Evolutionary conservation across 768 basidiomycete genomes (phyloP).

Genomic region (Hypsizygus marmoreus): DNA sequence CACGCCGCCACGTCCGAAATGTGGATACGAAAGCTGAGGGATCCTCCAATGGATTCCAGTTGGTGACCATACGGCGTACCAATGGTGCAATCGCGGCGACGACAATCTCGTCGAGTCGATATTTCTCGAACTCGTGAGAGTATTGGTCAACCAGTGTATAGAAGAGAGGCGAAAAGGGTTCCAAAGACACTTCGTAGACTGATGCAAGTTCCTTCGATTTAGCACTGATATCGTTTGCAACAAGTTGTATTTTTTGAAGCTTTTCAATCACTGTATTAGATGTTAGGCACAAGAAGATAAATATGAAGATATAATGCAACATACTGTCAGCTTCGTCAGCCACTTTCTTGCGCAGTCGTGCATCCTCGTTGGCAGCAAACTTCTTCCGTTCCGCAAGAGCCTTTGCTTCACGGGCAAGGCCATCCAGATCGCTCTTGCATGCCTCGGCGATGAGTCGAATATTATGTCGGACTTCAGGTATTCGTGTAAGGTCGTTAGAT

Average conservation of each 20-base stretch:
- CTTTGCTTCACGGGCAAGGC: conserved; percentile 88
- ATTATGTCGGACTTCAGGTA: conserved; percentile 98
- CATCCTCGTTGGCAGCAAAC: conserved; percentile 70
- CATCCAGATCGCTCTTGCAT: conserved; percentile 83
- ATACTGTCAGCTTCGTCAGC: conserved; percentile 77
- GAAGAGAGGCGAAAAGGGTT: conserved; percentile 72
- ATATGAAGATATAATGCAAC: conserved; percentile 24
- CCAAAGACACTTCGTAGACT: conserved; percentile 70
- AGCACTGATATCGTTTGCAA: conserved; percentile 69
- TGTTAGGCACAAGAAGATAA: conserved; percentile 6
- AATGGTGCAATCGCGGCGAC: conserved; percentile 89
- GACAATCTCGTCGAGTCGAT: conserved; percentile 87
- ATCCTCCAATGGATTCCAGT: conserved; percentile 86
- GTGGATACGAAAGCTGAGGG: conserved; percentile 64
- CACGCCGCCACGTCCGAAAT: conserved; percentile 71
- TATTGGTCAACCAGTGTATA: conserved; percentile 72
- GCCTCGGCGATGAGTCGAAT: conserved; percentile 82
- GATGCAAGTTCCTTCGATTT: conserved; percentile 66
- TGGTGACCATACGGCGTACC: conserved; percentile 69
- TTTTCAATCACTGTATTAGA: conserved; percentile 74
- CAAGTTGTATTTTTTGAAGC: conserved; percentile 73
- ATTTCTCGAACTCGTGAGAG: conserved; percentile 70
- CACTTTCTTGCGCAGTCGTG: conserved; percentile 66
- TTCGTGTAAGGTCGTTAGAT: conserved; percentile 80
- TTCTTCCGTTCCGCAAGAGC: conserved; percentile 78